Conservation (phyloP, 768 basidiomycete genomes). For the Ramaria rubella region DNA sequence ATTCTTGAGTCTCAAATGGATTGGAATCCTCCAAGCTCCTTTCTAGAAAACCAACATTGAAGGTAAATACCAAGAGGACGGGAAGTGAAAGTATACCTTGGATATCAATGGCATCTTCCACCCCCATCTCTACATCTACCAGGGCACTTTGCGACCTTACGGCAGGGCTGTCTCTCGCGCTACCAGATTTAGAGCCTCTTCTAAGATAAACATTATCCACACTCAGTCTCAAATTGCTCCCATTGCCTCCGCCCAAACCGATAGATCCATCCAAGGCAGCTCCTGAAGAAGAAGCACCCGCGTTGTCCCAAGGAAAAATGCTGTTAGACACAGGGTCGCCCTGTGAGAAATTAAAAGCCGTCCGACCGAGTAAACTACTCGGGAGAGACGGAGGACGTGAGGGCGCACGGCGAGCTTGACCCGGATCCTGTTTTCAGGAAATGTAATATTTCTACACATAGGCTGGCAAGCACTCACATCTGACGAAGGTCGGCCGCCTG, state of each 20-base stretch:
- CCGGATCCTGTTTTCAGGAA: conserved; percentile 59
- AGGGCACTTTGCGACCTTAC: background rate
- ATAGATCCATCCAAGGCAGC: conserved; percentile 21
- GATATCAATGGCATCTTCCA: background rate
- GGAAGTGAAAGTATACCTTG: background rate
- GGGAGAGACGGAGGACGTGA: conserved; percentile 48
- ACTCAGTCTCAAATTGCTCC: conserved; percentile 38
- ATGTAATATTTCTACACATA: background rate
- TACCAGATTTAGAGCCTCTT: conserved; percentile 41
- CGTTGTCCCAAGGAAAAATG: conserved; percentile 81
- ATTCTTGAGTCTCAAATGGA: conserved; percentile 45
- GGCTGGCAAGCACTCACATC: conserved; percentile 37
- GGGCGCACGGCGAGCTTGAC: conserved; percentile 63
- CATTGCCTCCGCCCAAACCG: conserved; percentile 21
- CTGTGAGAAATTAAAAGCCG: background rate
- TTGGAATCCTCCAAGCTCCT: conserved; percentile 15
- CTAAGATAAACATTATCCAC: conserved; percentile 46
- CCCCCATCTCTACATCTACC: background rate
- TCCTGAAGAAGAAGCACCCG: conserved; percentile 48
- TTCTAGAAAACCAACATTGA: background rate
- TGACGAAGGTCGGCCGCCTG: conserved; percentile 42
- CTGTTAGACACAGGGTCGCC: conserved; percentile 34
- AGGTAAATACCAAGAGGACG: background rate
- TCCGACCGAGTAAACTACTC: conserved; percentile 1
- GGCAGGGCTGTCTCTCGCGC: conserved; percentile 43